Percentiles rank a stretch among this genome's conserved stretches.
phyloP scores from a whole-genome alignment of 345 rosid species.

The Eutrema heterophyllum region DNA sequence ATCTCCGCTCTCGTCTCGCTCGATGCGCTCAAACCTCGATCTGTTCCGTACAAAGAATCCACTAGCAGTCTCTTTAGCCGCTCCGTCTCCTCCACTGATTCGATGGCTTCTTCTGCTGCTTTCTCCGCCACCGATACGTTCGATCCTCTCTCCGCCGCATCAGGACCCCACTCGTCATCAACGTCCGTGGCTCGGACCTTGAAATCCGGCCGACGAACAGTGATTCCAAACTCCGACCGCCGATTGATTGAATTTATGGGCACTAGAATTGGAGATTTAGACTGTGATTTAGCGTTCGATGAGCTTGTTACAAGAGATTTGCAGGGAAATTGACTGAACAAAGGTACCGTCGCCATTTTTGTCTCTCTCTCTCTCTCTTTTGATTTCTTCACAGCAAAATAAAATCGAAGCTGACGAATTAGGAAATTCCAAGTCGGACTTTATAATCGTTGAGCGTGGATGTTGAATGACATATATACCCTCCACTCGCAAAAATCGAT shows the following conservation, averaged over 20 bases:
- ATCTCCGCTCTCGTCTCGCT: conserved; percentile 91
- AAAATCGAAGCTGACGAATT: background rate
- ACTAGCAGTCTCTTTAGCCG: conserved; percentile 56
- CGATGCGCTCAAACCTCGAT: conserved; percentile 62
- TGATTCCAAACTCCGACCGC: background rate
- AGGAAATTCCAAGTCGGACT: background rate
- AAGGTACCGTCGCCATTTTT: conserved; percentile 50
- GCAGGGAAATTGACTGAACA: conserved; percentile 47
- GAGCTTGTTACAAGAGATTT: conserved; percentile 22
- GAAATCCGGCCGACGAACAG: conserved; percentile 29
- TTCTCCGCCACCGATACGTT: conserved; percentile 39
- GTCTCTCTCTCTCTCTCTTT: background rate
- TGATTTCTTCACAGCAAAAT: background rate
- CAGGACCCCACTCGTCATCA: conserved; percentile 39
- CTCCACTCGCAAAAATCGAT: background rate
- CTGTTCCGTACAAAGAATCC: conserved; percentile 66
- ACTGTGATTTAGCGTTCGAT: background rate
- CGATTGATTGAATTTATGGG: conserved; percentile 8
- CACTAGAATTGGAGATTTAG: conserved; percentile 23
- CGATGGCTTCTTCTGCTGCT: conserved; percentile 35
- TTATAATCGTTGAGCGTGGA: background rate
- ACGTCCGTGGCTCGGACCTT: conserved; percentile 24
- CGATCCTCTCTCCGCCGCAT: conserved; percentile 6
- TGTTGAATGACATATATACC: conserved; percentile 10
- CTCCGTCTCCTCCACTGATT: conserved; percentile 45